phyloP scores from a whole-genome alignment of 2,329 filamentous ascomycete species.

The Leptographium procerum region DNA sequence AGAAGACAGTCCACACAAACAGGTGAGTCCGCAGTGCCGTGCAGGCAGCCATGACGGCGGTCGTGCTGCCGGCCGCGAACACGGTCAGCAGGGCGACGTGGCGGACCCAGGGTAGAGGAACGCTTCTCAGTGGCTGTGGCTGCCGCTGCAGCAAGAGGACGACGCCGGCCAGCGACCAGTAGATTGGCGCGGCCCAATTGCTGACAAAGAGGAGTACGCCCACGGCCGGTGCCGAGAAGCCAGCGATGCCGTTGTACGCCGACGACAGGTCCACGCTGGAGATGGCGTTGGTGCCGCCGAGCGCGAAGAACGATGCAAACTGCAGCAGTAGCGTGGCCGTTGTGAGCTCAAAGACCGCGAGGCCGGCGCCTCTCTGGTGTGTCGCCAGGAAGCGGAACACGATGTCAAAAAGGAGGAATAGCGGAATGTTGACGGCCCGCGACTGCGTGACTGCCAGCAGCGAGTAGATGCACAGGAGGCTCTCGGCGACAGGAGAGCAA shows the following conservation, averaged over 20 bases:
- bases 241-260: conserved; percentile 82
- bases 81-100: conserved; percentile 58
- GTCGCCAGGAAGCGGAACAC: conserved; percentile 40
- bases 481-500: conserved; percentile 16
- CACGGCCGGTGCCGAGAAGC: conserved; percentile 71
- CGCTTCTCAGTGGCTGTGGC: conserved; percentile 7
- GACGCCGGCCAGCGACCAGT: conserved; percentile 62
- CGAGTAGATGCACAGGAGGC: conserved; percentile 59
- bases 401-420: conserved; percentile 65
- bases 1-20: conserved; percentile 99
- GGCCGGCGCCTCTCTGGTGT: conserved; percentile 15
- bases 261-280: conserved; percentile 90
- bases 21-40: conserved; percentile 74
- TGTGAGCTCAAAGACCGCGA: conserved; percentile 48
- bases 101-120: conserved; percentile 14
- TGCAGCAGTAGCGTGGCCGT: conserved; percentile 66
- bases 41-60: conserved; percentile 81
- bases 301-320: conserved; percentile 76
- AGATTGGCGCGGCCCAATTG: conserved; percentile 88
- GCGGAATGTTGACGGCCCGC: conserved; percentile 70
- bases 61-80: conserved; percentile 53
- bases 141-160: conserved; percentile 32
- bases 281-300: conserved; percentile 87
- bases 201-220: conserved; percentile 73
- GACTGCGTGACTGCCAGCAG: conserved; percentile 82